Conservation (phyloP, 2,329 filamentous ascomycete species). For the Paraconiothyrium brasiliense region DNA sequence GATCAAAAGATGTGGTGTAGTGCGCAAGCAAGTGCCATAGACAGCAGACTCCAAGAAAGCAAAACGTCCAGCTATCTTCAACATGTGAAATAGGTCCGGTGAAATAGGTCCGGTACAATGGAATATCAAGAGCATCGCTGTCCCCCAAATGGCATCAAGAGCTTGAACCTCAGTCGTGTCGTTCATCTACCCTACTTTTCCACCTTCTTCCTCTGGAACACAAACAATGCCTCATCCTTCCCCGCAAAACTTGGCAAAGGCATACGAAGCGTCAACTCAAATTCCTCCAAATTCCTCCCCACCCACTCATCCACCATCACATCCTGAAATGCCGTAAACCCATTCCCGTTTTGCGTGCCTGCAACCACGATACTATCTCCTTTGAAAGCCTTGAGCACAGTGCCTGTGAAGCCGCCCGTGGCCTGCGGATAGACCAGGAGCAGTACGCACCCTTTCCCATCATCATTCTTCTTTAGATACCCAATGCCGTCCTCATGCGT, state of each 20-base stretch:
- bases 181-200: neutral
- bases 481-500: slow-evolving; percentile 67
- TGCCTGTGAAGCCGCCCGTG: slow-evolving; percentile 71
- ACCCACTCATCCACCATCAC: slow-evolving; percentile 74
- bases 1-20: too few species aligned
- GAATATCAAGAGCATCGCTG: too few species aligned
- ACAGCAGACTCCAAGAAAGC: too few species aligned
- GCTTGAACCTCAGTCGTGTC: too few species aligned
- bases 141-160: too few species aligned
- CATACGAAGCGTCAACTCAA: slow-evolving; percentile 70
- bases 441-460: slow-evolving; percentile 66
- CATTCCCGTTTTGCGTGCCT: slow-evolving; percentile 78
- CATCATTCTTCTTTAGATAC: slow-evolving; percentile 60
- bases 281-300: slow-evolving; percentile 64
- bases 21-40: too few species aligned
- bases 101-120: too few species aligned
- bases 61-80: too few species aligned
- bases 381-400: slow-evolving; percentile 67
- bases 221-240: slow-evolving; percentile 78
- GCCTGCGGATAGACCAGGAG: slow-evolving; percentile 79
- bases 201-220: slow-evolving; percentile 60
- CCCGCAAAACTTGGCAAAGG: slow-evolving; percentile 78
- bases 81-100: too few species aligned
- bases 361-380: slow-evolving; percentile 75
- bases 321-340: slow-evolving; percentile 74